phyloP scores from a whole-genome alignment of 2,329 filamentous ascomycete genomes.

The Colletotrichum tofieldiae region DNA sequence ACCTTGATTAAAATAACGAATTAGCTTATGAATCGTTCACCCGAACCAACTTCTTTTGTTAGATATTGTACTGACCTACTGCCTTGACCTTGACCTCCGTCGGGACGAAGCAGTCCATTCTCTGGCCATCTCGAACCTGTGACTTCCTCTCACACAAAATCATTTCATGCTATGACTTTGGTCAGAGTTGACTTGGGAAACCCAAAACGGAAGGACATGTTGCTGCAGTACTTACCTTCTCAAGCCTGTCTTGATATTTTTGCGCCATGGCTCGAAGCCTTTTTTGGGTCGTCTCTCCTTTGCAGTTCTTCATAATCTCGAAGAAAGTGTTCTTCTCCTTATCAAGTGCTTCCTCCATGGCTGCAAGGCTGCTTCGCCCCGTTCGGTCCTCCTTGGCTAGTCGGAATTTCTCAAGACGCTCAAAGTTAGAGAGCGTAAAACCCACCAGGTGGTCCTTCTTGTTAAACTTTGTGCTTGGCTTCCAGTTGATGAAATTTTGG shows the following conservation, averaged over 20 bases:
- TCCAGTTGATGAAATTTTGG: conserved; percentile 40
- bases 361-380: not conserved
- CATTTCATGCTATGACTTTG: conserved; percentile 23
- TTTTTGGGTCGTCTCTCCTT: not conserved
- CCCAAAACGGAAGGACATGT: not conserved
- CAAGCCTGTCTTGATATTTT: conserved; percentile 24
- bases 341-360: conserved; percentile 4
- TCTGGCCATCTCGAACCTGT: conserved; percentile 14
- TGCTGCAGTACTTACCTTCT: conserved; percentile 5
- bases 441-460: conserved; percentile 28
- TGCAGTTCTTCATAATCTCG: conserved; percentile 1
- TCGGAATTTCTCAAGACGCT: conserved; percentile 7
- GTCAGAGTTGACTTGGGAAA: too few species aligned
- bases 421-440: conserved; percentile 26
- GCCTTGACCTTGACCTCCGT: conserved; percentile 16
- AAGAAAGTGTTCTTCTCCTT: conserved; percentile 24
- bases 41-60: accelerated
- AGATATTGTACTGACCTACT: conserved; percentile 7
- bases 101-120: not conserved
- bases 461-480: not conserved
- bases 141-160: conserved; percentile 15
- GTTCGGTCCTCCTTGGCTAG: not conserved
- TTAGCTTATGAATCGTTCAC: not conserved
- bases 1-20: conserved; percentile 45
- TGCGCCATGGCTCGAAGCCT: conserved; percentile 21